Evolutionary conservation across 2,329 filamentous ascomycete species (phyloP), one percentile per base, ranked within the genome.

Genomic region (Cladorrhinum sp.): DNA sequence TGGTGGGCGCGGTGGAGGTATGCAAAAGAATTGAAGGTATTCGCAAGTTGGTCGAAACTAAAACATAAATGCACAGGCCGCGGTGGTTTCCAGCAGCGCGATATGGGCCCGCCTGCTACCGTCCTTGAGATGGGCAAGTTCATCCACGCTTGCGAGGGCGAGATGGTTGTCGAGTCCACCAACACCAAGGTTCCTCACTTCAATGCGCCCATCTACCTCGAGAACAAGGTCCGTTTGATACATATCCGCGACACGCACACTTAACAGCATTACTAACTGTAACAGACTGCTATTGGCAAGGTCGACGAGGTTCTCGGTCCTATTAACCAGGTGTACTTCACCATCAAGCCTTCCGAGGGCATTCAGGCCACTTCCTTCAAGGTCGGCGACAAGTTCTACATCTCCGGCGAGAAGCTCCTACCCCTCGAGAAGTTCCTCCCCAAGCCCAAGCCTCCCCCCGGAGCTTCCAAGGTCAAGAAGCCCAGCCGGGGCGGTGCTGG

Each of bases 171-270:
- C 89, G 88, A 92, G 78, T 96, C 91, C 68, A 89, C 90, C 78
- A 98, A 97, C 82, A 81, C 89, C 70, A 98, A 98, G 80, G 89
- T 99, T 66, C 95, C 95, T 64, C 96, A 96, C 81, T 99, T 99
- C 88, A 98, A 97, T 82, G 95, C 95, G 64, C 92, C 92, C 68
- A 96, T 99, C 77, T 99, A 95, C 81, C 89, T 98, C 71, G 93
- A 98, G 84, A 99, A 98, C 83, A 99, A 98, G 84, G 90, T 89
- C 73, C 41, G 54, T 45, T 45, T 16, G 29, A 32, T 7, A 32
- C 45, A 3, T 41, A 25, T 36, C 23, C 38, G 13, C 50, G n/a
- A n/a, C n/a, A n/a, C n/a, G 51, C 22, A n/a, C n/a, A 9, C 54
- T 57, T 16, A 38, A 4, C 29, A 49, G 2, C 20, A 20, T 8